Conservation (phyloP, 495 filamentous ascomycete genomes). For the Geopyxis carbonaria region DNA sequence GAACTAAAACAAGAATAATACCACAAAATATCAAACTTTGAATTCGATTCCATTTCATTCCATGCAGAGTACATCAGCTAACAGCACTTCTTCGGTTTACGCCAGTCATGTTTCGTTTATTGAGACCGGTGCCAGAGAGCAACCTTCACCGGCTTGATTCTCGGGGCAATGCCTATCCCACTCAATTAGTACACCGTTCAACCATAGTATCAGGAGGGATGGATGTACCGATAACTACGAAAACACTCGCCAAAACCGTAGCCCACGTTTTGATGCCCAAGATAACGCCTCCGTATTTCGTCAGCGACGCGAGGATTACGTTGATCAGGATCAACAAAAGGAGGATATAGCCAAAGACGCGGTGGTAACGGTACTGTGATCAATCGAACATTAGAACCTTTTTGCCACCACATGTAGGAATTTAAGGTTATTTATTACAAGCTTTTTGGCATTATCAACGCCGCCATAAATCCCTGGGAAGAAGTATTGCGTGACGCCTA, state of each 20-base stretch:
- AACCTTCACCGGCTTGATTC: constrained; percentile 71
- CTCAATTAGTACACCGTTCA: not conserved
- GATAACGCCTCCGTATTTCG: constrained; percentile 43
- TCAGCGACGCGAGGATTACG: constrained; percentile 57
- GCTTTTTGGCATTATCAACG: constrained; percentile 54
- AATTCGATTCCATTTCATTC: too few relatives aligned
- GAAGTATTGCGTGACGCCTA: constrained; percentile 68
- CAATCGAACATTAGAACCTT: not conserved
- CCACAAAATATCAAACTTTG: too few relatives aligned
- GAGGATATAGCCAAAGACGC: constrained; percentile 57
- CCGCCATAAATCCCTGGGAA: constrained; percentile 55
- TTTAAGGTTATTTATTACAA: constrained; percentile 24
- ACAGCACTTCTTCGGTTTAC: too few relatives aligned
- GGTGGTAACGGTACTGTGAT: constrained; percentile 64
- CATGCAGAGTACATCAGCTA: too few relatives aligned
- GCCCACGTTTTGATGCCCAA: constrained; percentile 58
- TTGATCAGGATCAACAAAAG: constrained; percentile 54
- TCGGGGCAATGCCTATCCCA: constrained; percentile 45
- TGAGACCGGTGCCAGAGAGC: constrained; percentile 33
- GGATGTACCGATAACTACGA: constrained; percentile 34
- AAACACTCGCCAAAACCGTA: constrained; percentile 39
- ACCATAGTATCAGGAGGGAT: not conserved
- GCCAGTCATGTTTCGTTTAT: too few relatives aligned
- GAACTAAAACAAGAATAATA: too few relatives aligned
- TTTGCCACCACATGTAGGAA: not conserved